Conservation (phyloP, 1,139 yeast genomes). For the Pichiaceae sp. region DNA sequence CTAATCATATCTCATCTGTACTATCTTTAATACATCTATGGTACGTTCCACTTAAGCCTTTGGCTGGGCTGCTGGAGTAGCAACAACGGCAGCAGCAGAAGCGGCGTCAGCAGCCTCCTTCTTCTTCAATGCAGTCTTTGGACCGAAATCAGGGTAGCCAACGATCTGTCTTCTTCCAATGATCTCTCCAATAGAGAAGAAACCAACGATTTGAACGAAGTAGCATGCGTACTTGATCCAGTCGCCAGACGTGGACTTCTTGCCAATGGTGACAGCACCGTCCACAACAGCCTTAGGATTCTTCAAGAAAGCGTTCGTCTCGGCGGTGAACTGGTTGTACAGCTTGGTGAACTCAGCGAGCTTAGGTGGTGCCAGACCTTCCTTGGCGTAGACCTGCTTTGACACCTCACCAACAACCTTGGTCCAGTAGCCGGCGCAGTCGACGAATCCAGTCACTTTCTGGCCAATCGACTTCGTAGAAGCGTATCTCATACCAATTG, state of each 20-base stretch:
- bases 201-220: slow-evolving; percentile 79
- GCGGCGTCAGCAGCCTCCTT: not conserved
- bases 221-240: slow-evolving; percentile 65
- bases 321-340: slow-evolving; percentile 46
- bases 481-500: slow-evolving; percentile 21
- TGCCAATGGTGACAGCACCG: slow-evolving; percentile 31
- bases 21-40: not conserved
- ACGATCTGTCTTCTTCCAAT: slow-evolving; percentile 91
- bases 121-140: slow-evolving; percentile 10
- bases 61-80: not conserved
- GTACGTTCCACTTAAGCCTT: not conserved
- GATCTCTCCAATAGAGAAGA: slow-evolving; percentile 92
- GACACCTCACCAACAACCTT: slow-evolving; percentile 85
- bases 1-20: not conserved
- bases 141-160: slow-evolving; percentile 60
- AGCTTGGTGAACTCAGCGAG: slow-evolving; percentile 70
- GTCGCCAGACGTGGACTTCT: slow-evolving; percentile 48
- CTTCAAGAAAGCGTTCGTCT: slow-evolving; percentile 32
- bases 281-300: slow-evolving; percentile 28
- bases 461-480: slow-evolving; percentile 15
- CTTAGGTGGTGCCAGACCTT: slow-evolving; percentile 90
- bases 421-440: slow-evolving; percentile 71
- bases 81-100: not conserved
- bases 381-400: slow-evolving; percentile 84
- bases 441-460: slow-evolving; percentile 23